Evolutionary conservation across 2,329 filamentous ascomycete genomes (phyloP).

Genomic region (Lasiodiplodia sp.): DNA sequence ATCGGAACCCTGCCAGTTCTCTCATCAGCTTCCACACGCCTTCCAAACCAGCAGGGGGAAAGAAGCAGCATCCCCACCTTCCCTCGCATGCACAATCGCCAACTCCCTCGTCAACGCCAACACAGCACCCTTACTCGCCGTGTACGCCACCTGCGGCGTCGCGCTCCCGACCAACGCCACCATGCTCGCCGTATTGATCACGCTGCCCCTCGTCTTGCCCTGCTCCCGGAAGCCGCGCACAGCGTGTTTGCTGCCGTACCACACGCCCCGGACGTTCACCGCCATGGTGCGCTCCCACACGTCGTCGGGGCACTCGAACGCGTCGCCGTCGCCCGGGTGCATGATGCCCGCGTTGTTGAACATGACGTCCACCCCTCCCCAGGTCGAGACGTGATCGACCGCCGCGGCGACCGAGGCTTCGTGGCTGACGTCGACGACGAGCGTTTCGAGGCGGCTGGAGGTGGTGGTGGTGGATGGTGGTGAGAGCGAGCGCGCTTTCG

Average conservation of each 20-base stretch:
- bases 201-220: slow-evolving; percentile 78
- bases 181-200: slow-evolving; percentile 92
- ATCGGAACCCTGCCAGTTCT: too few relatives aligned
- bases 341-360: slow-evolving; percentile 99
- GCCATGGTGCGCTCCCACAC: slow-evolving; percentile 94
- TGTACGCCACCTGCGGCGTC: slow-evolving; percentile 91
- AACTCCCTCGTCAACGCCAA: slow-evolving; percentile 48
- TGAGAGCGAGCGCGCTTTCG: slow-evolving; percentile 78
- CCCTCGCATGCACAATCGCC: too few relatives aligned
- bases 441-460: slow-evolving; percentile 67
- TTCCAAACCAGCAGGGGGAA: too few relatives aligned
- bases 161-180: slow-evolving; percentile 87
- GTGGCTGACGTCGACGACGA: slow-evolving; percentile 81
- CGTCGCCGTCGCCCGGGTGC: slow-evolving; percentile 73
- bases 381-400: slow-evolving; percentile 77
- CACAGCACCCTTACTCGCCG: slow-evolving; percentile 91
- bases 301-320: slow-evolving; percentile 82
- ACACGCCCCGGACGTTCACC: slow-evolving; percentile 98
- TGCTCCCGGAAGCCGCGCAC: slow-evolving; percentile 81
- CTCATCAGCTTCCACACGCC: too few relatives aligned
- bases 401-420: slow-evolving; percentile 79
- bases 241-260: slow-evolving; percentile 93
- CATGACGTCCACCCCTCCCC: slow-evolving; percentile 89
- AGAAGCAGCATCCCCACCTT: too few relatives aligned
- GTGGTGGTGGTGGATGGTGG: too few relatives aligned